phyloP scores from a whole-genome alignment of 106 monocot species.

The Dendrobium catenatum region DNA sequence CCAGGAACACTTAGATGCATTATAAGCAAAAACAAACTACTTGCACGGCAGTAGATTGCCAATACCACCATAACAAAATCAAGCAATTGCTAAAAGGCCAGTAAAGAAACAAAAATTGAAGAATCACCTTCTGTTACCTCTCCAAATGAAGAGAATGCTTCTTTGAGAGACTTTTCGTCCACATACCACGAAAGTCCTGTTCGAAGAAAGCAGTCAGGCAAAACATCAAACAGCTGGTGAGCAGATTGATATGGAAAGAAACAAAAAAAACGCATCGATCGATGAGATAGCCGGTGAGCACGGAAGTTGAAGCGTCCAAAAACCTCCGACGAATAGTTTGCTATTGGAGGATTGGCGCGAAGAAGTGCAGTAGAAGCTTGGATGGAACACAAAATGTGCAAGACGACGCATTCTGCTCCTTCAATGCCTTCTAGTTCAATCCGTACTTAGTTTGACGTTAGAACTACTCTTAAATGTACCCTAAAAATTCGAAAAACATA shows the following conservation, averaged over 20 bases:
- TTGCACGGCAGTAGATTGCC: too few species aligned
- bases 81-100: too few species aligned
- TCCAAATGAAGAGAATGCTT: slow-evolving; percentile 79
- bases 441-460: not conserved
- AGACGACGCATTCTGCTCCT: slow-evolving; percentile 1
- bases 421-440: too few species aligned
- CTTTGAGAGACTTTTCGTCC: slow-evolving; percentile 70
- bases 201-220: not conserved
- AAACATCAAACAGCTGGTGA: not conserved
- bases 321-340: slow-evolving; percentile 81
- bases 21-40: too few species aligned
- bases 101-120: too few species aligned
- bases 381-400: not conserved
- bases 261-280: not conserved
- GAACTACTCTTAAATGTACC: too few species aligned
- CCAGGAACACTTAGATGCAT: too few species aligned
- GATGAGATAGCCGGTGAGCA: not conserved
- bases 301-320: not conserved
- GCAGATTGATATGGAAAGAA: not conserved
- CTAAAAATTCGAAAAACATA: too few species aligned
- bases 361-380: slow-evolving; percentile 15
- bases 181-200: slow-evolving; percentile 80
- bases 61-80: too few species aligned
- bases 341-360: slow-evolving; percentile 30
- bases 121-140: slow-evolving; percentile 64